Evolutionary conservation across 2,329 filamentous ascomycete genomes (phyloP).

Genomic region (Berkeleyomyces rouxiae): DNA sequence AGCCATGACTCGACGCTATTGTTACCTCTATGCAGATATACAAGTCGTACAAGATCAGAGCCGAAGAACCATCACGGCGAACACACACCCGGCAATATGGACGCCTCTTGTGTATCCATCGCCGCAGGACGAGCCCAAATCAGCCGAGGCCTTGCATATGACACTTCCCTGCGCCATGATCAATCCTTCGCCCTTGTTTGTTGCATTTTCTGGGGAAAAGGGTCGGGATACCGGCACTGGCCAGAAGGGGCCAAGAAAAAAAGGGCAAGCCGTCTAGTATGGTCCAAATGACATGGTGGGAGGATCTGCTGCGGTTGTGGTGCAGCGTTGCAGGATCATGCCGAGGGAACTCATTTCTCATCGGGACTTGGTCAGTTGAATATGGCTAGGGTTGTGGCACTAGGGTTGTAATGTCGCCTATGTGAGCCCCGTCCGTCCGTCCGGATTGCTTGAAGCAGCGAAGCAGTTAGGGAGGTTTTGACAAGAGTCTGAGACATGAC

Average conservation of each 20-base stretch:
- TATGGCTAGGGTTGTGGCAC: background rate
- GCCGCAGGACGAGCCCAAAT: background rate
- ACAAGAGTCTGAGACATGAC: background rate
- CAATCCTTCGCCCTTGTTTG: background rate
- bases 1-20: background rate
- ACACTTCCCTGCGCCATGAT: slow-evolving; percentile 1
- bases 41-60: background rate
- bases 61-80: background rate
- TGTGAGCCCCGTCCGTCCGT: background rate
- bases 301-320: background rate
- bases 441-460: background rate
- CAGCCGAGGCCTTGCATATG: slow-evolving; percentile 9
- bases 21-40: too few species aligned
- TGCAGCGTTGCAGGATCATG: background rate
- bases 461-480: background rate
- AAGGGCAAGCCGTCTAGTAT: background rate
- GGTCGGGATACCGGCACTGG: slow-evolving; percentile 9
- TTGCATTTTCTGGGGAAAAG: slow-evolving; percentile 10
- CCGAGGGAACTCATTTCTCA: too few species aligned
- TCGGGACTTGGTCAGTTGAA: too few species aligned
- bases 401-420: background rate
- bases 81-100: background rate
- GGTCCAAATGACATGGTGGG: background rate
- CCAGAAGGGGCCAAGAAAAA: background rate
- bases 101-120: background rate